Evolutionary conservation across 148 eudicot genomes (phyloP).

Genomic region (Fallopia convolvulus): DNA sequence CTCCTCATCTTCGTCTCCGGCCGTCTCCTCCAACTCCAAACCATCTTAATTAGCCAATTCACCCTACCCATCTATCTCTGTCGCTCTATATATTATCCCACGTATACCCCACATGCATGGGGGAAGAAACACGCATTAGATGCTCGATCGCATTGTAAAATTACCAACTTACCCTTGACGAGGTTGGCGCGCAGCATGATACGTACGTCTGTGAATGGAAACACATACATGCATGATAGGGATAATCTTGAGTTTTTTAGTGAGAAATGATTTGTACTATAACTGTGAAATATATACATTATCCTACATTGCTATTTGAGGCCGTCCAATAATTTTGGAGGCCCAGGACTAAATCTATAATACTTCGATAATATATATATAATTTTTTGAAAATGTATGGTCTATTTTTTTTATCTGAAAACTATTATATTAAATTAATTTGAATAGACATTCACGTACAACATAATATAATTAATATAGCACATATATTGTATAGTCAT

Average conservation of each 20-base stretch:
- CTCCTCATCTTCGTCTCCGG: not conserved
- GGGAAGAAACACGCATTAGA: conserved; percentile 3
- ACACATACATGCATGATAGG: not conserved
- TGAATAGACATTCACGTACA: no score
- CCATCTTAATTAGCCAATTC: not conserved
- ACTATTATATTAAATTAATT: no score
- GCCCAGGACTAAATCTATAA: no score
- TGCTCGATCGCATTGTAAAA: not conserved
- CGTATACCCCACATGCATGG: conserved; percentile 1
- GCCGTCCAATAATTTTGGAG: no score
- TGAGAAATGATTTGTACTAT: not conserved
- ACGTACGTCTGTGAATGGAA: not conserved
- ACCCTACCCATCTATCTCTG: not conserved
- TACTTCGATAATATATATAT: no score
- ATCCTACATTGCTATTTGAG: no score
- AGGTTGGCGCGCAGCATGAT: not conserved
- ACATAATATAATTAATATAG: no score
- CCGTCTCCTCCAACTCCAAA: not conserved
- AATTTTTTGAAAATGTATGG: no score
- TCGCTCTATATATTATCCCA: not conserved
- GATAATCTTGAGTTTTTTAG: not conserved
- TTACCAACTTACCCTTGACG: not conserved
- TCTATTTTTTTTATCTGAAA: no score
- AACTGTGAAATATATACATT: no score
- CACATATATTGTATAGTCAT: no score